Percentiles rank a stretch among this genome's conserved stretches.
Conservation (phyloP, 2,329 filamentous ascomycete genomes). For the Lasiodiplodia theobromae region DNA sequence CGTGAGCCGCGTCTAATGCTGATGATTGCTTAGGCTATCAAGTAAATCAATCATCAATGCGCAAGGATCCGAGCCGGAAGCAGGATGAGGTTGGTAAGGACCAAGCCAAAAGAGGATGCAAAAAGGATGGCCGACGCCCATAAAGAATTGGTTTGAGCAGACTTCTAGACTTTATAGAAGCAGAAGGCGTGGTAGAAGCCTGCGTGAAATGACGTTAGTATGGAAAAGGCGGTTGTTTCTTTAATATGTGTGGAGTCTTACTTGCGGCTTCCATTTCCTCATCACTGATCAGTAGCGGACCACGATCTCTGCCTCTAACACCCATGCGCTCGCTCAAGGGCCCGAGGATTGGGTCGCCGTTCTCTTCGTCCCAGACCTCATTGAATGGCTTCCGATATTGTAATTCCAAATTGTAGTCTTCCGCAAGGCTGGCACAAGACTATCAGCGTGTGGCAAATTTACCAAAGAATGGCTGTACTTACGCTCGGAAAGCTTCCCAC, state of each 20-base stretch:
- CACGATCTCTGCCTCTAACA: slow-evolving; percentile 75
- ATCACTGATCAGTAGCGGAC: slow-evolving; percentile 72
- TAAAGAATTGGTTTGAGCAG: neutral
- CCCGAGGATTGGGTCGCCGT: slow-evolving; percentile 81
- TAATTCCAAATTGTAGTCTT: slow-evolving; percentile 95
- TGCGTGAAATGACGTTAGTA: slow-evolving; percentile 31
- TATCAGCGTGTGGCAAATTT: slow-evolving; percentile 33
- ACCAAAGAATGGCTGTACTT: neutral
- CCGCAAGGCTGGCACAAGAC: slow-evolving; percentile 63
- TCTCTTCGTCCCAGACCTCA: slow-evolving; percentile 92
- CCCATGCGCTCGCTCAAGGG: slow-evolving; percentile 95
- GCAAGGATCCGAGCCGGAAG: neutral
- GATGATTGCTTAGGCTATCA: neutral
- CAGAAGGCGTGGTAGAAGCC: slow-evolving; percentile 93
- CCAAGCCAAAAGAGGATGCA: neutral
- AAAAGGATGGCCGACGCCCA: neutral
- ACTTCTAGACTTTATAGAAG: slow-evolving; percentile 86
- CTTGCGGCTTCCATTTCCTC: slow-evolving; percentile 92
- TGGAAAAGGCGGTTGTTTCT: slow-evolving; percentile 23
- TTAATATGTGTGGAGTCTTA: slow-evolving; percentile 38
- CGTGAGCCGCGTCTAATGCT: neutral
- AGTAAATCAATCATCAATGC: neutral
- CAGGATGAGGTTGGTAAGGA: neutral
- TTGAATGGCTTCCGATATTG: slow-evolving; percentile 91
- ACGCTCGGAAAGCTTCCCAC: slow-evolving; percentile 94